A percentile compares a stretch with the other conserved stretches of the same genome.
phyloP scores from a whole-genome alignment of 139 green algal species.

The Astrephomene gubernaculifera region DNA sequence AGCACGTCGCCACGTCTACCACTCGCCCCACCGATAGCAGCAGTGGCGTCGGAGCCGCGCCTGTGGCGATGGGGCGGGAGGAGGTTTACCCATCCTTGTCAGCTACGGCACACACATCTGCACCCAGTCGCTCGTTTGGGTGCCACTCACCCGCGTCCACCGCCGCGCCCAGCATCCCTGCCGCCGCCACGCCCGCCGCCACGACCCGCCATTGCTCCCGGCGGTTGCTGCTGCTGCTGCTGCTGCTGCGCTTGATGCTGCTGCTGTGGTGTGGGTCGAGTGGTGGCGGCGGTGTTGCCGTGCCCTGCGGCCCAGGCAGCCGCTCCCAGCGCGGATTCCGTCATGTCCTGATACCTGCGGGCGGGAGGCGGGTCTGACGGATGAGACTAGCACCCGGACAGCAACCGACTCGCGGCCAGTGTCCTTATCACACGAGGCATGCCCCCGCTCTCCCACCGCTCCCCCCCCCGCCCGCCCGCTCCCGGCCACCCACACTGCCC shows the following conservation, averaged over 20 bases:
- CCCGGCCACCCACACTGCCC: conserved; percentile 20
- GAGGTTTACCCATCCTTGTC: no score
- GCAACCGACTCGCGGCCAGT: no score
- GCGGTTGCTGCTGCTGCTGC: not conserved
- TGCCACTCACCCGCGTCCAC: not conserved
- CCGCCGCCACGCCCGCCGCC: not conserved
- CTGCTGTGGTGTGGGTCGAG: not conserved
- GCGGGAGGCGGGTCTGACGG: not conserved
- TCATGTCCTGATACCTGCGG: conserved; percentile 34
- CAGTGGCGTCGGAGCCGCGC: no score
- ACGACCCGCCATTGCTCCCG: not conserved
- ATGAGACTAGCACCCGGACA: no score
- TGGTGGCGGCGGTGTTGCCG: no score
- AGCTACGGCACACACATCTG: no score
- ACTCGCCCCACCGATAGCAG: no score
- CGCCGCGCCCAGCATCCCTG: not conserved
- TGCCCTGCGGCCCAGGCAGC: conserved; percentile 20
- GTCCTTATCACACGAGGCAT: no score
- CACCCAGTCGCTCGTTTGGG: no score
- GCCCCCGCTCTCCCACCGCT: not conserved
- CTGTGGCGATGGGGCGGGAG: no score
- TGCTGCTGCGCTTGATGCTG: not conserved
- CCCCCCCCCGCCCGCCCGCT: no score
- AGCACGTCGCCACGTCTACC: not conserved
- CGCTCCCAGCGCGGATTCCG: conserved; percentile 34